These are phyloP conservation scores for Rosa hybrid DNA, from an alignment of 331 rosid genomes.

Conservation along the genomic window DNA sequence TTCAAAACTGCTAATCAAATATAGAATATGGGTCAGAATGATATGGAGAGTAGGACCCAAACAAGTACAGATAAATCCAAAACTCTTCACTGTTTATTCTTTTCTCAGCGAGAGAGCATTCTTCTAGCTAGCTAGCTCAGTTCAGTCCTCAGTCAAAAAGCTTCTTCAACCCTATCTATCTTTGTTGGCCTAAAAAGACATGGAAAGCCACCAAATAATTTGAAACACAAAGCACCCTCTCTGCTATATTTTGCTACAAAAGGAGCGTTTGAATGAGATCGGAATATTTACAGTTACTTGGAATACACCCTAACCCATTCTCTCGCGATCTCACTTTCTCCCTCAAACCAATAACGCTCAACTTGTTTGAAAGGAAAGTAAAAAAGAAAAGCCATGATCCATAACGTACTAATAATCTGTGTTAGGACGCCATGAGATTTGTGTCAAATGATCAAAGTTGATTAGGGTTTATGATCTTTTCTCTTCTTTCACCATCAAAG, in stretches of 20 bases:
- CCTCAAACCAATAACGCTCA: slow-evolving; percentile 48
- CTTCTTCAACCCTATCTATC: slow-evolving; percentile 45
- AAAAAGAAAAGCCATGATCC: slow-evolving; percentile 40
- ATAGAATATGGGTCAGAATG: not conserved
- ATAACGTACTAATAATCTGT: slow-evolving; percentile 22
- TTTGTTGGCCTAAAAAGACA: slow-evolving; percentile 98
- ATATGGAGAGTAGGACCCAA: slow-evolving; percentile 24
- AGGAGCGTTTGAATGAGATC: slow-evolving; percentile 80
- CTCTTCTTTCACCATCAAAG: slow-evolving; percentile 48
- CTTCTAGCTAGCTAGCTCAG: slow-evolving; percentile 17
- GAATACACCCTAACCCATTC: slow-evolving; percentile 47
- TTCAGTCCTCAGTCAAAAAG: slow-evolving; percentile 77
- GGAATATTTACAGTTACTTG: slow-evolving; percentile 65
- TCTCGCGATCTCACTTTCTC: slow-evolving; percentile 24
- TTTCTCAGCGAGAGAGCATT: slow-evolving; percentile 30
- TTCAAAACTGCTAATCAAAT: not conserved
- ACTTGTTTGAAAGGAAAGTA: slow-evolving; percentile 31
- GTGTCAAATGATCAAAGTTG: slow-evolving; percentile 38
- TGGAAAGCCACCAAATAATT: slow-evolving; percentile 75
- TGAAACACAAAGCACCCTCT: slow-evolving; percentile 68
- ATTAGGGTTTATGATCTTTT: slow-evolving; percentile 34
- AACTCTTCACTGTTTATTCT: slow-evolving; percentile 42
- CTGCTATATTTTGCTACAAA: slow-evolving; percentile 53
- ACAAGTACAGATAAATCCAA: slow-evolving; percentile 41
- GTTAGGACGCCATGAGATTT: slow-evolving; percentile 43